phyloP scores from a whole-genome alignment of 2,329 filamentous ascomycete species.

The Ophiostoma australiae region DNA sequence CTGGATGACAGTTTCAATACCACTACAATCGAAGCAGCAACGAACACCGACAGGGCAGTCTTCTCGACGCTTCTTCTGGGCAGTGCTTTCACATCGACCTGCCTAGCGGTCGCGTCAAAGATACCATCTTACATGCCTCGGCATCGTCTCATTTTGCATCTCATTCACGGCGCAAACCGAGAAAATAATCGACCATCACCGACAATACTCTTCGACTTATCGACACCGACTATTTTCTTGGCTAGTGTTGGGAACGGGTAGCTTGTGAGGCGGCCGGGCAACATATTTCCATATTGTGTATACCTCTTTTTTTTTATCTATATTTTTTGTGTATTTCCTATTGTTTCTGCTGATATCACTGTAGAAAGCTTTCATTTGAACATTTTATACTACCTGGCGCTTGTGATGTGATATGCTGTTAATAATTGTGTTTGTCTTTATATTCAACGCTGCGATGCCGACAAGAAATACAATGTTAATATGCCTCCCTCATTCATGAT shows the following conservation, averaged over 20 bases:
- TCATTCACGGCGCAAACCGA: neutral
- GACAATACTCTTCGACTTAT: neutral
- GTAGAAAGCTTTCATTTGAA: conserved; percentile 25
- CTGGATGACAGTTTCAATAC: neutral
- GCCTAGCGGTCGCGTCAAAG: neutral
- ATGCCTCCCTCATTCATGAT: neutral
- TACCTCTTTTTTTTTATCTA: conserved; percentile 22
- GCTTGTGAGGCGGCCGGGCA: conserved; percentile 19
- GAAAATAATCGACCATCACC: neutral
- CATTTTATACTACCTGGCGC: conserved; percentile 11
- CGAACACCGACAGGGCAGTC: conserved; percentile 3
- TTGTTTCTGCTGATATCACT: conserved; percentile 29
- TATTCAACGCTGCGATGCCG: neutral
- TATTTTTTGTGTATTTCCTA: conserved; percentile 16
- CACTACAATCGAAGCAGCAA: neutral
- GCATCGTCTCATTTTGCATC: neutral
- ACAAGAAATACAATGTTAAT: neutral
- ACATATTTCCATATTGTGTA: conserved; percentile 20
- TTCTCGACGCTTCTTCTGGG: conserved; percentile 5
- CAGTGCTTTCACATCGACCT: conserved; percentile 2
- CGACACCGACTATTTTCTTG: conserved; percentile 2
- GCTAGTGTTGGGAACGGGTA: conserved; percentile 19
- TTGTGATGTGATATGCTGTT: neutral
- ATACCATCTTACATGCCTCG: conserved; percentile 13
- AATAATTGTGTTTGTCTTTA: neutral